A percentile compares a stretch with the other conserved stretches of the same genome.
phyloP scores from a whole-genome alignment of 768 basidiomycete species.

The Mycena maculata region DNA sequence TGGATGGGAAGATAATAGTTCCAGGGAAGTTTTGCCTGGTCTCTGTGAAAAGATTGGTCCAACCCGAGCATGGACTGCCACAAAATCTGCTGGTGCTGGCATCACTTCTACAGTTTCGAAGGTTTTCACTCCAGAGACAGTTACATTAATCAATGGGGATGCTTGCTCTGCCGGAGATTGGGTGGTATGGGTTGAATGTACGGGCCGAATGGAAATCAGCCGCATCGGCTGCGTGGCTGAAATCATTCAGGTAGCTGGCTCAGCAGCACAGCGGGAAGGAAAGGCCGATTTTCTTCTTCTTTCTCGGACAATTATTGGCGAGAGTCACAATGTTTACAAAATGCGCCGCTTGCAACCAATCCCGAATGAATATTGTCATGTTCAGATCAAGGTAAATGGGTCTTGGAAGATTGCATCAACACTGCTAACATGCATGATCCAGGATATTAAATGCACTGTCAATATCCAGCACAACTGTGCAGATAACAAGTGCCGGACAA shows the following conservation, averaged over 20 bases:
- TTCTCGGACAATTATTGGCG: constrained; percentile 2
- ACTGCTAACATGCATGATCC: background rate
- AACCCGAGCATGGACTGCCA: background rate
- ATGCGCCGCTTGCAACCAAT: too few relatives aligned
- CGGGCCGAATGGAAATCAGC: background rate
- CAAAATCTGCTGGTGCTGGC: background rate
- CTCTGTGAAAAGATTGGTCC: background rate
- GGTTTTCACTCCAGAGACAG: background rate
- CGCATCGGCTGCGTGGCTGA: constrained; percentile 13
- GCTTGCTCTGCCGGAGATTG: constrained; percentile 1
- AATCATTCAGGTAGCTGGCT: constrained; percentile 20
- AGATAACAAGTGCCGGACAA: constrained; percentile 24
- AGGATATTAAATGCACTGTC: constrained; percentile 35
- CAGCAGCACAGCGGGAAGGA: background rate
- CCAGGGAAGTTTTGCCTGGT: background rate
- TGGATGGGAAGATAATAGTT: background rate
- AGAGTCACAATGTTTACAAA: background rate
- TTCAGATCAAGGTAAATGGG: too few relatives aligned
- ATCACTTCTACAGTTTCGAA: background rate
- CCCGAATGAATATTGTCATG: too few relatives aligned
- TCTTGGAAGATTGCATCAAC: too few relatives aligned
- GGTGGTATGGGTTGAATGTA: constrained; percentile 2
- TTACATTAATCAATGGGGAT: constrained; percentile 12
- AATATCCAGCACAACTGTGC: constrained; percentile 40
- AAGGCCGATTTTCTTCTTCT: constrained; percentile 3